phyloP scores from a whole-genome alignment of 1,139 yeast species.

The Yamadazyma trypodendri region DNA sequence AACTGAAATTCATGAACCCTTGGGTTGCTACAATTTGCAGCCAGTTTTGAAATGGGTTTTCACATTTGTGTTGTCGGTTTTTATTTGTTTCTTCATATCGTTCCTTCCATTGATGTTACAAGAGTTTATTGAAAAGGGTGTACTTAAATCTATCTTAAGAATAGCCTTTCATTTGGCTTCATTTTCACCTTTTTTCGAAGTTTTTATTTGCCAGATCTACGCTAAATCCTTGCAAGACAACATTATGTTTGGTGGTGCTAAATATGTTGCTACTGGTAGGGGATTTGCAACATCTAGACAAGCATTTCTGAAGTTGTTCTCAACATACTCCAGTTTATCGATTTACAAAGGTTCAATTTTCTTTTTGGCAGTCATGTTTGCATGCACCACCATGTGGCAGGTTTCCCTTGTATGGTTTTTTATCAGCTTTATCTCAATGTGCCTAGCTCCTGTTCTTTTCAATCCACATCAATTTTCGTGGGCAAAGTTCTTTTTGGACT shows the following conservation, averaged over 20 bases:
- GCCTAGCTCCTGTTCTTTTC: conserved; percentile 76
- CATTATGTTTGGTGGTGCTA: conserved; percentile 78
- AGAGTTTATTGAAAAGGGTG: conserved; percentile 76
- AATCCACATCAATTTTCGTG: conserved; percentile 84
- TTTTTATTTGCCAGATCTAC: conserved; percentile 82
- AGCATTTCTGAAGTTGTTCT: conserved; percentile 58
- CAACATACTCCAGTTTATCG: conserved; percentile 62
- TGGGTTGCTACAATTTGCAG: conserved; percentile 72
- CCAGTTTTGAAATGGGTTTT: conserved; percentile 82
- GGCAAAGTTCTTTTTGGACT: conserved; percentile 70
- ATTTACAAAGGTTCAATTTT: conserved; percentile 65
- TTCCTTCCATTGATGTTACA: conserved; percentile 78
- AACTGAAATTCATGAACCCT: conserved; percentile 61
- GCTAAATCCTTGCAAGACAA: conserved; percentile 69
- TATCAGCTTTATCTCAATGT: conserved; percentile 68
- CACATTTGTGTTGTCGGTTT: conserved; percentile 76
- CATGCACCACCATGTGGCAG: conserved; percentile 72
- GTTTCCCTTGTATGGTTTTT: conserved; percentile 81
- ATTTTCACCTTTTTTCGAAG: conserved; percentile 81
- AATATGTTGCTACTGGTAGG: conserved; percentile 80
- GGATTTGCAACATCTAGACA: conserved; percentile 76
- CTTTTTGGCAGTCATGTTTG: conserved; percentile 58
- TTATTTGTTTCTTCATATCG: conserved; percentile 80
- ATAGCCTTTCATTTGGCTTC: conserved; percentile 66
- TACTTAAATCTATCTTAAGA: conserved; percentile 59